Evolutionary conservation across 2,329 filamentous ascomycete species (phyloP).

Genomic region (Trichophyton rubrum): DNA sequence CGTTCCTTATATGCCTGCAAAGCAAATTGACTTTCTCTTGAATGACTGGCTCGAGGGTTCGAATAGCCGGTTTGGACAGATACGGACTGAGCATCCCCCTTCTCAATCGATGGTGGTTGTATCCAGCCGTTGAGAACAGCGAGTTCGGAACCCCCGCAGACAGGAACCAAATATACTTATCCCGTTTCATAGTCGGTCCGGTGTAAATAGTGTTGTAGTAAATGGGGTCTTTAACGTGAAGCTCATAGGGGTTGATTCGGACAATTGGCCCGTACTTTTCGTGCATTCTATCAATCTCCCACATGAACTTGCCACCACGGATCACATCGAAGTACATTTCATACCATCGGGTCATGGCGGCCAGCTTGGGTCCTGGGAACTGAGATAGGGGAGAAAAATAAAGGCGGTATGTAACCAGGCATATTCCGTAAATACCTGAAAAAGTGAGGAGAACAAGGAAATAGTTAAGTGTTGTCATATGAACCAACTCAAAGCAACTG

Average conservation of each 20-base stretch:
- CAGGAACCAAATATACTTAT: constrained; percentile 15
- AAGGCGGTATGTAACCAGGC: constrained; percentile 14
- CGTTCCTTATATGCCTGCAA: neutral
- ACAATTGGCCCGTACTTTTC: constrained; percentile 15
- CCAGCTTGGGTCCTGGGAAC: constrained; percentile 18
- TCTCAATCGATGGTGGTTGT: constrained; percentile 16
- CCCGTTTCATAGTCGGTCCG: constrained; percentile 8
- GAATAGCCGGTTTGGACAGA: constrained; percentile 15
- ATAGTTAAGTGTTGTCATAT: neutral
- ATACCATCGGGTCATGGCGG: constrained; percentile 12
- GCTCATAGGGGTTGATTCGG: constrained; percentile 16
- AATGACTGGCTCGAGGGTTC: constrained; percentile 13
- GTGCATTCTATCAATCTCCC: constrained; percentile 13
- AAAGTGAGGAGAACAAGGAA: neutral
- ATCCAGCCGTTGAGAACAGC: constrained; percentile 19
- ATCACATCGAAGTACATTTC: constrained; percentile 17
- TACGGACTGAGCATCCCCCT: constrained; percentile 16
- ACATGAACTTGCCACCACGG: constrained; percentile 10
- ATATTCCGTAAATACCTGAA: neutral
- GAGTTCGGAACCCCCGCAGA: constrained; percentile 13
- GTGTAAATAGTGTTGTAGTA: constrained; percentile 14
- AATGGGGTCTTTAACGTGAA: constrained; percentile 14
- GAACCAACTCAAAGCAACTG: too few species aligned
- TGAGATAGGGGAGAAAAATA: constrained; percentile 16
- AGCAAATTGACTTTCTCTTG: constrained; percentile 12